A percentile compares a stretch with the other conserved stretches of the same genome.
Conservation (phyloP, 2,329 filamentous ascomycete genomes). For the Sordariomycetes sp. region DNA sequence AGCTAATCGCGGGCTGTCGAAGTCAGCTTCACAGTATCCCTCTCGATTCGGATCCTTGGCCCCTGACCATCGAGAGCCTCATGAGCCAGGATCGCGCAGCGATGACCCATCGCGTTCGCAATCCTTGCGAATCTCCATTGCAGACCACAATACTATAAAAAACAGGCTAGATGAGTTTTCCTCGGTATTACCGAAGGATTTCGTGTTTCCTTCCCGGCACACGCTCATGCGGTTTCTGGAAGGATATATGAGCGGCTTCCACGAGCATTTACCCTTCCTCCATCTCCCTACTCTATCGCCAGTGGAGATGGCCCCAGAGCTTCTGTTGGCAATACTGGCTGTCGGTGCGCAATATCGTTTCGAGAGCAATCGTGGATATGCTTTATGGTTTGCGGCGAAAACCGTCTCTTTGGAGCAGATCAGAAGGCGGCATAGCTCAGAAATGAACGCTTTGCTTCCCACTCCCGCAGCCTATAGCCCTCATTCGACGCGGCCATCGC, state of each 20-base stretch:
- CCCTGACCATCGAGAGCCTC: constrained; percentile 38
- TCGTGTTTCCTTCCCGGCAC: constrained; percentile 59
- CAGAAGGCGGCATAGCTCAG: constrained; percentile 44
- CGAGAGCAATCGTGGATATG: constrained; percentile 48
- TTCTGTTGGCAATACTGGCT: constrained; percentile 58
- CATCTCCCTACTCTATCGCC: constrained; percentile 59
- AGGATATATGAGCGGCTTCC: constrained; percentile 60
- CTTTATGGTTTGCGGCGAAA: constrained; percentile 52
- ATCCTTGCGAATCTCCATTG: constrained; percentile 40
- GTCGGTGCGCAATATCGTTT: constrained; percentile 60
- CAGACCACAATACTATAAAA: constrained; percentile 46
- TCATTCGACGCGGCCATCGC: constrained; percentile 49
- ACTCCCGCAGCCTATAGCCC: constrained; percentile 50
- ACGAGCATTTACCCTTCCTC: constrained; percentile 48
- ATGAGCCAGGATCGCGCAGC: constrained; percentile 11
- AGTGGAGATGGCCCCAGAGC: constrained; percentile 56
- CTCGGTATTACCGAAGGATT: constrained; percentile 49
- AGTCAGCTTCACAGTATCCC: constrained; percentile 41
- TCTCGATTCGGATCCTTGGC: constrained; percentile 45
- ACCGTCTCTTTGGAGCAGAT: constrained; percentile 51
- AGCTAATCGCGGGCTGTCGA: constrained; percentile 27
- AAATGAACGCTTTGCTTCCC: constrained; percentile 46
- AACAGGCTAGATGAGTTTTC: constrained; percentile 54
- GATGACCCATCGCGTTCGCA: constrained; percentile 22
- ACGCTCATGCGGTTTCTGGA: constrained; percentile 61